These are phyloP conservation scores for Royoungia palumana DNA, from an alignment of 768 basidiomycete genomes.

Conservation along the genomic window DNA sequence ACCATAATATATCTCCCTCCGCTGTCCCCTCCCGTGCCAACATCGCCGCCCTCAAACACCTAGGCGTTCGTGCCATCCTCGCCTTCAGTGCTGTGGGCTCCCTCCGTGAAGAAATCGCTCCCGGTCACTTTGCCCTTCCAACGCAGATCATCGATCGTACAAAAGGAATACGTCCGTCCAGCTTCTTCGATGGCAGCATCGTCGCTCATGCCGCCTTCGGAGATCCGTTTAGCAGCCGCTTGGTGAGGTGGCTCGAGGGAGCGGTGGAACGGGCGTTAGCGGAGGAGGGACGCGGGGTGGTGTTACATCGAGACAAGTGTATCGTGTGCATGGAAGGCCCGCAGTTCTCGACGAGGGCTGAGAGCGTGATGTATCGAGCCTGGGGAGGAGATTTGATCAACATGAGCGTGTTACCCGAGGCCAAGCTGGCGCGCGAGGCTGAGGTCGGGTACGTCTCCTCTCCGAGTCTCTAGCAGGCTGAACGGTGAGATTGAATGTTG, in stretches of 20 bases:
- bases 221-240: slow-evolving; percentile 74
- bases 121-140: slow-evolving; percentile 86
- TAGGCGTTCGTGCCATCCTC: slow-evolving; percentile 85
- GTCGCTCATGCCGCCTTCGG: slow-evolving; percentile 95
- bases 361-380: slow-evolving; percentile 88
- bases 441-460: slow-evolving; percentile 66
- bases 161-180: slow-evolving; percentile 85
- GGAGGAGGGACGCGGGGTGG: slow-evolving; percentile 53
- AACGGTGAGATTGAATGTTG: neutral
- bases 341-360: slow-evolving; percentile 97
- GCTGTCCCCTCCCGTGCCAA: slow-evolving; percentile 85
- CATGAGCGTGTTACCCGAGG: slow-evolving; percentile 95
- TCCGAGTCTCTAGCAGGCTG: neutral
- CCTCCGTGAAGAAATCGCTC: slow-evolving; percentile 87
- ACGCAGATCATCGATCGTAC: slow-evolving; percentile 95
- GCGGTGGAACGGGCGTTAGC: slow-evolving; percentile 63
- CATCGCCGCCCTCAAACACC: slow-evolving; percentile 89
- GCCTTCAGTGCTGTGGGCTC: slow-evolving; percentile 97
- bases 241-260: slow-evolving; percentile 63
- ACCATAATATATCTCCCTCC: slow-evolving; percentile 78
- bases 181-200: slow-evolving; percentile 80
- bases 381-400: slow-evolving; percentile 96
- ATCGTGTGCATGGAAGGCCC: slow-evolving; percentile 97
- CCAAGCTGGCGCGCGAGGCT: slow-evolving; percentile 95
- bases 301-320: slow-evolving; percentile 77